Percentiles rank a stretch among this genome's conserved stretches.
These are phyloP conservation scores for Avena atlantica DNA, from an alignment of 176 grass and related monocot species.

Conservation along the genomic window DNA sequence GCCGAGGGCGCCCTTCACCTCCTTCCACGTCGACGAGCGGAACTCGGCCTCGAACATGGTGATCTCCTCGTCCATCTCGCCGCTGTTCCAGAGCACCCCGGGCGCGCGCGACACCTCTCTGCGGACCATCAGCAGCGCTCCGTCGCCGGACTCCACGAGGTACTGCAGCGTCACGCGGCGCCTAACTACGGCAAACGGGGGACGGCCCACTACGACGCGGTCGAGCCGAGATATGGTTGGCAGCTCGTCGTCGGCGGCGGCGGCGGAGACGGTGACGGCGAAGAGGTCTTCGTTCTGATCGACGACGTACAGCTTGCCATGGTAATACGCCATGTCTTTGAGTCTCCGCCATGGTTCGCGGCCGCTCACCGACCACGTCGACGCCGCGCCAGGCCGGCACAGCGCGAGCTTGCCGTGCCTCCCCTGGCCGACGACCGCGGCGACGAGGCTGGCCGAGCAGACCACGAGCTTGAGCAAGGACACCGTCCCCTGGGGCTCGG, in stretches of 20 bases:
- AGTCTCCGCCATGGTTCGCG: background rate
- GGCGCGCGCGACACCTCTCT: background rate
- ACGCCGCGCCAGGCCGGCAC: constrained; percentile 7
- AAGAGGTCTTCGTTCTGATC: constrained; percentile 27
- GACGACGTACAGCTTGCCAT: constrained; percentile 1
- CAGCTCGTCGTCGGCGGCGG: background rate
- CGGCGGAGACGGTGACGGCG: background rate
- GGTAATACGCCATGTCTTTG: background rate
- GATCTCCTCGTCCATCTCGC: constrained; percentile 1
- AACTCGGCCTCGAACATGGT: constrained; percentile 32
- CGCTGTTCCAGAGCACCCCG: background rate
- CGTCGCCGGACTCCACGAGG: background rate
- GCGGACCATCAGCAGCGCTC: constrained; percentile 1
- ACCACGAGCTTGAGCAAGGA: constrained; percentile 3
- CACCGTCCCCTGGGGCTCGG: background rate
- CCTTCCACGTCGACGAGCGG: background rate
- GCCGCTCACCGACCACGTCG: constrained; percentile 15
- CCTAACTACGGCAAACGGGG: background rate
- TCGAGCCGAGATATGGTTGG: background rate
- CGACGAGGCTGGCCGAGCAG: background rate
- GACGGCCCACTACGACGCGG: background rate
- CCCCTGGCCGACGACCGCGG: constrained; percentile 25
- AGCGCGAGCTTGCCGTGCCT: constrained; percentile 17
- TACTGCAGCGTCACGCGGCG: constrained; percentile 15
- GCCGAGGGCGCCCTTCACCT: background rate